These are phyloP conservation scores for Purpureocillium lavendulum DNA, from an alignment of 2,329 filamentous ascomycete genomes.

Conservation along the genomic window DNA sequence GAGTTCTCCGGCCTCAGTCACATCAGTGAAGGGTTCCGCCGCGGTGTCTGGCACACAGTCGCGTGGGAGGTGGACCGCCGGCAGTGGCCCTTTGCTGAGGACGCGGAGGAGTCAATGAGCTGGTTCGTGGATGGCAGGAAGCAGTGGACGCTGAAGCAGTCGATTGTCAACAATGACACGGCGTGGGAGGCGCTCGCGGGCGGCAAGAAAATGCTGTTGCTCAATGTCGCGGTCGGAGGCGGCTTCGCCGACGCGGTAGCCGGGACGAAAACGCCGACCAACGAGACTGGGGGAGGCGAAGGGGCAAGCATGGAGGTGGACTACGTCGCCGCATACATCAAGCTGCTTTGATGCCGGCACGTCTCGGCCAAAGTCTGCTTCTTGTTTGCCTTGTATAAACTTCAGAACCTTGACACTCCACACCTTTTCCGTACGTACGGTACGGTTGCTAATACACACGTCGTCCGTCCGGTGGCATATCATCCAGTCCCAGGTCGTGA, in stretches of 20 bases:
- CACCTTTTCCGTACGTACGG: no score
- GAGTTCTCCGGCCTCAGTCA: constrained; percentile 27
- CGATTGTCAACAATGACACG: constrained; percentile 14
- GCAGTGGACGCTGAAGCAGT: constrained; percentile 17
- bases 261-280: constrained; percentile 22
- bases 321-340: constrained; percentile 26
- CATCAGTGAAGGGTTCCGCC: constrained; percentile 10
- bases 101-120: constrained; percentile 18
- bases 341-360: no score
- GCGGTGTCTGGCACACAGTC: constrained; percentile 23
- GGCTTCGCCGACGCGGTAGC: constrained; percentile 25
- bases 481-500: no score
- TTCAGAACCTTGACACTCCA: no score
- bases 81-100: neutral
- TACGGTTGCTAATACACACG: no score
- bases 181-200: constrained; percentile 23
- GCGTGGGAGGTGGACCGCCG: constrained; percentile 23
- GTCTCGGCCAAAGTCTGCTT: no score
- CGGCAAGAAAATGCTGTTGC: constrained; percentile 21
- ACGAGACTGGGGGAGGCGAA: constrained; percentile 20
- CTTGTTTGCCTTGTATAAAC: no score
- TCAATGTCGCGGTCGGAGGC: constrained; percentile 31
- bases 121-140: constrained; percentile 25
- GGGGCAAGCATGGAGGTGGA: constrained; percentile 27
- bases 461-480: no score